Percentiles rank a stretch among this genome's conserved stretches.
These are phyloP conservation scores for Passiflora organensis DNA, from an alignment of 345 rosid species.

Conservation along the genomic window DNA sequence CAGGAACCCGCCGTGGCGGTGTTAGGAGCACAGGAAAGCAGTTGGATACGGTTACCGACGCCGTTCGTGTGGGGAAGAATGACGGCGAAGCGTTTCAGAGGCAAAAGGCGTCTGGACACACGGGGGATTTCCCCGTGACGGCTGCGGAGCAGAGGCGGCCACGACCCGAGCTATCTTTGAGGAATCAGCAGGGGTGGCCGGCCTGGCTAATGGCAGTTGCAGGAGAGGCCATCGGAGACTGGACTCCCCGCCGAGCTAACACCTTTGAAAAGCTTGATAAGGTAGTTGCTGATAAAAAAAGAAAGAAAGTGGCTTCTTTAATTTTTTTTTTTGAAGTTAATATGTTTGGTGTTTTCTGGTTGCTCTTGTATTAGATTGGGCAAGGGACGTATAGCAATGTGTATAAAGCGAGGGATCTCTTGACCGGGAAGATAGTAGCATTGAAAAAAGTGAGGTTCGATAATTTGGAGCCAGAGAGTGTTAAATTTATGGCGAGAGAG, in stretches of 20 bases:
- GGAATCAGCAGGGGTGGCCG: constrained; percentile 63
- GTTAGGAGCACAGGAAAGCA: constrained; percentile 10
- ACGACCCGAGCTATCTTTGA: constrained; percentile 16
- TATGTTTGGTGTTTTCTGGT: neutral
- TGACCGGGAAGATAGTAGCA: constrained; percentile 84
- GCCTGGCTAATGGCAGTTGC: constrained; percentile 75
- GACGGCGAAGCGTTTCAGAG: constrained; percentile 13
- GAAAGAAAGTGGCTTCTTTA: neutral
- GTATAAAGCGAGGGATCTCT: constrained; percentile 78
- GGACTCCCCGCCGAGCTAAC: constrained; percentile 76
- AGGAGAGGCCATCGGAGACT: constrained; percentile 66
- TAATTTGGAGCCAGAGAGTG: constrained; percentile 85
- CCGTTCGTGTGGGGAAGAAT: constrained; percentile 21
- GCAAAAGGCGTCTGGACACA: constrained; percentile 27
- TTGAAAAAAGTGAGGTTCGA: constrained; percentile 93
- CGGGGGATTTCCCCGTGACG: constrained; percentile 33
- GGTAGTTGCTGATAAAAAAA: constrained; percentile 28
- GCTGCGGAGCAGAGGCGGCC: constrained; percentile 35
- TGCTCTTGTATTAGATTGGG: constrained; percentile 52
- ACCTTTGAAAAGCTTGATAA: constrained; percentile 81
- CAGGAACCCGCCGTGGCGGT: constrained; percentile 20
- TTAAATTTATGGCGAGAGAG: constrained; percentile 94
- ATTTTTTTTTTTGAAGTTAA: neutral
- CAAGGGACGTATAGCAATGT: constrained; percentile 96
- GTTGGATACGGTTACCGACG: constrained; percentile 14